These are phyloP conservation scores for Drechmeria coniospora DNA, from an alignment of 2,329 filamentous ascomycete species.

Conservation along the genomic window DNA sequence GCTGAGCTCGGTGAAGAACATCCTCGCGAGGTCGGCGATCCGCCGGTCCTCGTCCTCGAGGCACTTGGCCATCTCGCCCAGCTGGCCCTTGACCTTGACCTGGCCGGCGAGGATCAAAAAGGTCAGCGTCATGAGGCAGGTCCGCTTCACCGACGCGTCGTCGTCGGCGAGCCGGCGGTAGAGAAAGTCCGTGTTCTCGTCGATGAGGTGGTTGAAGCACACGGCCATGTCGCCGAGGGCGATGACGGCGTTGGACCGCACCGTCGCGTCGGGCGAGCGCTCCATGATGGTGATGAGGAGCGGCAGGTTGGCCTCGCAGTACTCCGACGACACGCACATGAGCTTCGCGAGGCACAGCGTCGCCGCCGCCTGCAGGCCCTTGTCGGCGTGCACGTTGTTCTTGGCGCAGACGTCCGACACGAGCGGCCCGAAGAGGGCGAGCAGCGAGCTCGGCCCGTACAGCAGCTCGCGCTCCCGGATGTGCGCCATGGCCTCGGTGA, in stretches of 20 bases:
- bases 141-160: conserved; percentile 84
- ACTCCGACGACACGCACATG: conserved; percentile 96
- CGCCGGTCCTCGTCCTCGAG: conserved; percentile 90
- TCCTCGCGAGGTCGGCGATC: conserved; percentile 82
- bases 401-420: conserved; percentile 90
- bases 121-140: conserved; percentile 94
- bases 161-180: conserved; percentile 84
- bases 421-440: conserved; percentile 82
- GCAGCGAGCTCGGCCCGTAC: conserved; percentile 66
- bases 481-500: conserved; percentile 71
- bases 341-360: conserved; percentile 92
- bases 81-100: conserved; percentile 97
- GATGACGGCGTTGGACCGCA: conserved; percentile 90
- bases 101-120: conserved; percentile 95
- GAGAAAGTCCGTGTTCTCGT: conserved; percentile 96
- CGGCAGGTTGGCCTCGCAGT: conserved; percentile 84
- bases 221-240: conserved; percentile 98
- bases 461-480: conserved; percentile 73
- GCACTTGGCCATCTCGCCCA: conserved; percentile 98
- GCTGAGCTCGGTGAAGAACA: conserved; percentile 97
- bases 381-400: conserved; percentile 82
- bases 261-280: conserved; percentile 78
- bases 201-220: conserved; percentile 97
- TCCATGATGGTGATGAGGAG: conserved; percentile 97
- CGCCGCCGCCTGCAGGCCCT: conserved; percentile 79